Conservation (phyloP, 805 yeast genomes). For the Spencermartinsiella europaea region DNA sequence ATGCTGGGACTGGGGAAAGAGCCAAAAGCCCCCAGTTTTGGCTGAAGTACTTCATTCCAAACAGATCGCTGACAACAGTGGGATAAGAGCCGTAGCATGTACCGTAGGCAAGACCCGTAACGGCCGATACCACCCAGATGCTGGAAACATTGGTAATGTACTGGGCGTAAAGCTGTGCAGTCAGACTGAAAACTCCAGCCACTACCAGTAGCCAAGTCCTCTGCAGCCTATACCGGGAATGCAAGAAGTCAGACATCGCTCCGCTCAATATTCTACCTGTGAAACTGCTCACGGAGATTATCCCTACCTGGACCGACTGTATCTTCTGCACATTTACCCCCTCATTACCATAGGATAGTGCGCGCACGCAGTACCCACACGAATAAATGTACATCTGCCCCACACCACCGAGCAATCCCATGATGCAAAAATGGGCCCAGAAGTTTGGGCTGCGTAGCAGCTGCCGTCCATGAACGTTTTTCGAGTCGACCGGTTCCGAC, state of each 20-base stretch:
- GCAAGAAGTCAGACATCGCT: constrained; percentile 54
- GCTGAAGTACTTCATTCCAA: constrained; percentile 63
- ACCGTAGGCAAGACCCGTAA: constrained; percentile 69
- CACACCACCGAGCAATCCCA: constrained; percentile 56
- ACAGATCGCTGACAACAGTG: constrained; percentile 66
- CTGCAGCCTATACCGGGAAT: constrained; percentile 41
- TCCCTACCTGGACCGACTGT: constrained; percentile 69
- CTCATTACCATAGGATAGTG: constrained; percentile 29
- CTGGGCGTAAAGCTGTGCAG: constrained; percentile 49
- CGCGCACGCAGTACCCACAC: constrained; percentile 62
- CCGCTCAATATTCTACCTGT: constrained; percentile 63
- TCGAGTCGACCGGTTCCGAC: not conserved
- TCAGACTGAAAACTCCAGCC: constrained; percentile 44
- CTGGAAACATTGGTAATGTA: constrained; percentile 31
- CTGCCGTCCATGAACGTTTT: constrained; percentile 17
- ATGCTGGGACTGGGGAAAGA: constrained; percentile 59
- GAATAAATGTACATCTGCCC: constrained; percentile 75
- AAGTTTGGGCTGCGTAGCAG: constrained; percentile 16
- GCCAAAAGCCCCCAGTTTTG: constrained; percentile 72
- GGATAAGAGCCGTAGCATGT: constrained; percentile 68
- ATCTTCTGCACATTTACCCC: constrained; percentile 31
- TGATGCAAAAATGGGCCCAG: constrained; percentile 29
- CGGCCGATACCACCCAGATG: constrained; percentile 48
- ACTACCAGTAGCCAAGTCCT: constrained; percentile 51
- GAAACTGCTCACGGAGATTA: constrained; percentile 65